Evolutionary conservation across 345 rosid genomes (phyloP).

Genomic region (Orychophragmus violaceus): DNA sequence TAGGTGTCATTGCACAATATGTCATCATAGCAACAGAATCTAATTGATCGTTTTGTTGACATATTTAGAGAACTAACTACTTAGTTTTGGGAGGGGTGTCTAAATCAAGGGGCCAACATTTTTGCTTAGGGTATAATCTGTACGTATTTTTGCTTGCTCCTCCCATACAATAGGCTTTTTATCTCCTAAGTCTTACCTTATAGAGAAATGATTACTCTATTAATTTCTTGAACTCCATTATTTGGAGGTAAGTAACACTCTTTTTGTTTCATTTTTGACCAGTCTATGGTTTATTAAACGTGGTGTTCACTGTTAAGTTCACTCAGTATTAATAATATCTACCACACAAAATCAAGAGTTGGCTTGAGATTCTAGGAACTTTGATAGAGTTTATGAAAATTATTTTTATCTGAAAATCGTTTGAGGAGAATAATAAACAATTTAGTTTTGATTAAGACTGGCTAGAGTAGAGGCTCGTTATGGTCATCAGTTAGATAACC

Average conservation of each 20-base stretch:
- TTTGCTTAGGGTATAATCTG: conserved; percentile 25
- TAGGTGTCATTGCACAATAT: conserved; percentile 28
- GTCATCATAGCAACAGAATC: conserved; percentile 24
- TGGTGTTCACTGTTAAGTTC: not conserved
- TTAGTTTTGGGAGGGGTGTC: conserved; percentile 14
- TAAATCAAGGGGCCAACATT: conserved; percentile 7
- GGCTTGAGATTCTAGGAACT: conserved; percentile 1
- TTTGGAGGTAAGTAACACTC: not conserved
- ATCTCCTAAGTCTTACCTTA: conserved; percentile 6
- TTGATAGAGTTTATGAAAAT: not conserved
- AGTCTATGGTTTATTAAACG: not conserved
- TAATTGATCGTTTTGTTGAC: conserved; percentile 27
- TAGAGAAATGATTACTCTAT: conserved; percentile 14
- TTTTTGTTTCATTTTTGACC: not conserved
- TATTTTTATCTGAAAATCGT: not conserved
- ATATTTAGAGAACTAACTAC: not conserved
- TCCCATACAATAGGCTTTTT: not conserved
- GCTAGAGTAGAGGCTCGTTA: conserved; percentile 2
- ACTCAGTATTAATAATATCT: not conserved
- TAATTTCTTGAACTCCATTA: not conserved
- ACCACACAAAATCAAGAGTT: not conserved
- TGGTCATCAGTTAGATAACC: not conserved
- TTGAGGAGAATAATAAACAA: not conserved
- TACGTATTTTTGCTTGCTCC: conserved; percentile 7
- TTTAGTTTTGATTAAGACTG: not conserved